A percentile compares a stretch with the other conserved stretches of the same genome.
Evolutionary conservation across 352 stramenopile species (phyloP).

Genomic region (Thraustotheca clavata): DNA sequence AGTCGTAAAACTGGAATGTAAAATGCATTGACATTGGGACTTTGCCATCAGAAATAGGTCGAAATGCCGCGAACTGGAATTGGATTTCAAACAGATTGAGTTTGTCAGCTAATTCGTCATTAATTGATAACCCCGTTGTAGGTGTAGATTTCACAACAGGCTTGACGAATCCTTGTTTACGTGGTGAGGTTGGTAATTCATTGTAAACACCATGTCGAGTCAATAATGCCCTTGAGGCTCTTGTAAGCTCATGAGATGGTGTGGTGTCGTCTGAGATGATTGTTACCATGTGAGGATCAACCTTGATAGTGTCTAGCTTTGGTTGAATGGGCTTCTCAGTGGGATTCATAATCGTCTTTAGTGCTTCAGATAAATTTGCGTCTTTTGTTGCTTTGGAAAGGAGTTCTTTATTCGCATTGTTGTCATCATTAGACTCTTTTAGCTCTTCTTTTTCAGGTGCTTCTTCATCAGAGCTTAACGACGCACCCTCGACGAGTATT

Average conservation of each 20-base stretch:
- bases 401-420: slow-evolving; percentile 1
- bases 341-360: not conserved
- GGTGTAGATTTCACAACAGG: slow-evolving; percentile 25
- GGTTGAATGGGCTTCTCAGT: not conserved
- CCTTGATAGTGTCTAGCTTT: not conserved
- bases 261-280: slow-evolving; percentile 15
- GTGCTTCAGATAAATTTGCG: not conserved
- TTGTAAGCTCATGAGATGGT: slow-evolving; percentile 49
- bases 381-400: slow-evolving; percentile 1
- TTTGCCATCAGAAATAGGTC: slow-evolving; percentile 22
- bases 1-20: slow-evolving; percentile 91
- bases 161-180: not conserved
- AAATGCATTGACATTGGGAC: slow-evolving; percentile 70
- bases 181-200: not conserved
- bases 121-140: too few relatives aligned
- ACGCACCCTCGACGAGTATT: slow-evolving; percentile 33
- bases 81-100: slow-evolving; percentile 81
- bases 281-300: not conserved
- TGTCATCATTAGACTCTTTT: not conserved
- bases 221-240: slow-evolving; percentile 77
- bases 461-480: slow-evolving; percentile 11
- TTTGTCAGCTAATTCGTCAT: slow-evolving; percentile 63
- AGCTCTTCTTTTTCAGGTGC: not conserved
- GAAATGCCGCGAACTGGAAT: slow-evolving; percentile 87
- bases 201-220: slow-evolving; percentile 74